These are phyloP conservation scores for Colletotrichum higginsianum DNA, from an alignment of 2,329 filamentous ascomycete species.

Conservation along the genomic window DNA sequence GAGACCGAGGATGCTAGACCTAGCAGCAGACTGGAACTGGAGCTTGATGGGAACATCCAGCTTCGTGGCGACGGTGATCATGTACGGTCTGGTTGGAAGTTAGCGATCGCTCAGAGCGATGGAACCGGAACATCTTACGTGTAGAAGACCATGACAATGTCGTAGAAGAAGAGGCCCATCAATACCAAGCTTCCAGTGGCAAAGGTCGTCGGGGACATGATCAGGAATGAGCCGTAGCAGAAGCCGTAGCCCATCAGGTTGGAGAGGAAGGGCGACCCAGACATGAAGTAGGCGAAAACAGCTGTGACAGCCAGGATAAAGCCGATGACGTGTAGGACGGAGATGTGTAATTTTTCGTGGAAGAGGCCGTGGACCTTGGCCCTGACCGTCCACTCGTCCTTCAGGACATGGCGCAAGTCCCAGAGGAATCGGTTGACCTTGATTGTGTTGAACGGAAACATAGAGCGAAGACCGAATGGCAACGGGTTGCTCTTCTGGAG, in stretches of 20 bases:
- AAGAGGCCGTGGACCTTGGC: slow-evolving; percentile 67
- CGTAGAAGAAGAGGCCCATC: slow-evolving; percentile 89
- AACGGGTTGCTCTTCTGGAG: slow-evolving; percentile 48
- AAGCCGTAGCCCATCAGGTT: slow-evolving; percentile 91
- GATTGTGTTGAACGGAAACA: slow-evolving; percentile 3
- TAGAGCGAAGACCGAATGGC: slow-evolving; percentile 48
- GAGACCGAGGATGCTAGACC: slow-evolving; percentile 86
- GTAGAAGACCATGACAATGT: slow-evolving; percentile 93
- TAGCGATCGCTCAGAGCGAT: slow-evolving; percentile 43
- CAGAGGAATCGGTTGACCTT: slow-evolving; percentile 56
- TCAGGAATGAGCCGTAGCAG: slow-evolving; percentile 84
- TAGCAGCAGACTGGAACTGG: slow-evolving; percentile 78
- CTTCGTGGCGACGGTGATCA: slow-evolving; percentile 89
- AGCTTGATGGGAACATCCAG: slow-evolving; percentile 96
- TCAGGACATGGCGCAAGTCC: slow-evolving; percentile 66
- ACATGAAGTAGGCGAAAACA: slow-evolving; percentile 78
- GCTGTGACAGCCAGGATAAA: slow-evolving; percentile 68
- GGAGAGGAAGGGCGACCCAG: slow-evolving; percentile 71
- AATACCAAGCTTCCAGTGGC: slow-evolving; percentile 84
- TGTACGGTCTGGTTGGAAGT: slow-evolving; percentile 73
- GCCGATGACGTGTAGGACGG: slow-evolving; percentile 71
- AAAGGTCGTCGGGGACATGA: slow-evolving; percentile 93
- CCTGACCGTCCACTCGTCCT: slow-evolving; percentile 66
- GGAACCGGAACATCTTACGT: slow-evolving; percentile 68
- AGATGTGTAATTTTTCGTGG: slow-evolving; percentile 65